phyloP scores from a whole-genome alignment of 352 stramenopile species.

The Globisporangium lucens region DNA sequence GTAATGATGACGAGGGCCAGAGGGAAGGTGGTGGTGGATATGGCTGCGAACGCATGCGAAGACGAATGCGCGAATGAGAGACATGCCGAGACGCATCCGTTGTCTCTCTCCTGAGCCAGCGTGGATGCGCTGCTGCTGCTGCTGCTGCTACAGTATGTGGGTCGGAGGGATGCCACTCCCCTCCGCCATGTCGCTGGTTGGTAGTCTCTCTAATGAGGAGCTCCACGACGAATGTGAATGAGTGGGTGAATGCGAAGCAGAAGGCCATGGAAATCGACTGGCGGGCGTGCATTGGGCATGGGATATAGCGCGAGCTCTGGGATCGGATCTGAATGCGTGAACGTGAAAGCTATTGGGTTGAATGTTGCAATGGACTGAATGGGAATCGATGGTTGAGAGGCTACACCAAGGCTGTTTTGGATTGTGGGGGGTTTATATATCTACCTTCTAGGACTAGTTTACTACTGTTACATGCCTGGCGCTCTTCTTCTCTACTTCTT shows the following conservation, averaged over 20 bases:
- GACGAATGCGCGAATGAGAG: neutral
- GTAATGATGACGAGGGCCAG: neutral
- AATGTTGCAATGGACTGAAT: neutral
- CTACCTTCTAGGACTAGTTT: constrained; percentile 5
- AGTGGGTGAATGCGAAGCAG: neutral
- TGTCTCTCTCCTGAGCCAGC: neutral
- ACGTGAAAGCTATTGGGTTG: neutral
- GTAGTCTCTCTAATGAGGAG: neutral
- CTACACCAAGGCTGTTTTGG: neutral
- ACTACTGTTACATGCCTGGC: constrained; percentile 8
- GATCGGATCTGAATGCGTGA: neutral
- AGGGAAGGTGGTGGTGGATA: neutral
- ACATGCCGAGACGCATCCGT: constrained; percentile 1
- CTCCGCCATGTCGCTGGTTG: constrained; percentile 9
- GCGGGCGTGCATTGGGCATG: neutral
- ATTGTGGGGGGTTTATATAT: constrained; percentile 2
- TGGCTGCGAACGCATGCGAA: neutral
- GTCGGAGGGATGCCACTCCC: constrained; percentile 1
- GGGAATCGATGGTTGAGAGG: neutral
- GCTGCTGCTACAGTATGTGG: neutral
- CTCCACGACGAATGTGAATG: neutral
- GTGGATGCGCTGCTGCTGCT: neutral
- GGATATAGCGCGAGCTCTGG: neutral
- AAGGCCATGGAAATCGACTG: neutral
- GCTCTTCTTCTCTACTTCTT: neutral